Evolutionary conservation across 2,329 filamentous ascomycete genomes (phyloP).

Genomic region (Dothiorella sarmentorum): DNA sequence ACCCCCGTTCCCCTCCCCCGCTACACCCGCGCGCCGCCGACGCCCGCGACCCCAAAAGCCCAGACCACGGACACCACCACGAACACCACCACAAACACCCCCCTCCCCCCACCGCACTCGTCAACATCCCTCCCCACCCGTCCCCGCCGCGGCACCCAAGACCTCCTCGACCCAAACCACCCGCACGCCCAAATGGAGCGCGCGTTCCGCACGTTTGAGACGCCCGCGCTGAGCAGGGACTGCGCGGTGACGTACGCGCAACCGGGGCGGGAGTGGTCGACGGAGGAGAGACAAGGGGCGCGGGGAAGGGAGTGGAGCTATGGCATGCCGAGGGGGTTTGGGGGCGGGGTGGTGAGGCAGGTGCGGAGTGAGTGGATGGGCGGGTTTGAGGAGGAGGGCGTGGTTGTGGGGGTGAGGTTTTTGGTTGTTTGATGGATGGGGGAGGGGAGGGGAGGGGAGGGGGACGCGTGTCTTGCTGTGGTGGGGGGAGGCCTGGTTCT

Average conservation of each 20-base stretch:
- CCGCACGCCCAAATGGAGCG: background rate
- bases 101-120: no score
- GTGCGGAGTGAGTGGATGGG: constrained; percentile 38
- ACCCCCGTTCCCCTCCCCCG: constrained; percentile 3
- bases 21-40: background rate
- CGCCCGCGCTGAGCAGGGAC: constrained; percentile 31
- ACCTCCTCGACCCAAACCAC: constrained; percentile 20
- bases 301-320: constrained; percentile 17
- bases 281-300: constrained; percentile 15
- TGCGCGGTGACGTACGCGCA: constrained; percentile 37
- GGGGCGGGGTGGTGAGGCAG: constrained; percentile 35
- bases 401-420: constrained; percentile 43
- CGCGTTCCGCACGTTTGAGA: constrained; percentile 17
- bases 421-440: constrained; percentile 27
- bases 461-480: background rate
- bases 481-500: background rate
- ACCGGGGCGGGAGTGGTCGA: background rate
- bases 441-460: background rate
- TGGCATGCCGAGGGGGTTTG: constrained; percentile 19
- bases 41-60: background rate
- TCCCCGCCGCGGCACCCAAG: background rate
- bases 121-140: background rate
- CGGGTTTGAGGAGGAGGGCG: constrained; percentile 39
- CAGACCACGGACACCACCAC: background rate
- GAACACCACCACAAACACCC: background rate